Evolutionary conservation across 495 filamentous ascomycete genomes (phyloP).

Genomic region (Lineolata rhizophorae): DNA sequence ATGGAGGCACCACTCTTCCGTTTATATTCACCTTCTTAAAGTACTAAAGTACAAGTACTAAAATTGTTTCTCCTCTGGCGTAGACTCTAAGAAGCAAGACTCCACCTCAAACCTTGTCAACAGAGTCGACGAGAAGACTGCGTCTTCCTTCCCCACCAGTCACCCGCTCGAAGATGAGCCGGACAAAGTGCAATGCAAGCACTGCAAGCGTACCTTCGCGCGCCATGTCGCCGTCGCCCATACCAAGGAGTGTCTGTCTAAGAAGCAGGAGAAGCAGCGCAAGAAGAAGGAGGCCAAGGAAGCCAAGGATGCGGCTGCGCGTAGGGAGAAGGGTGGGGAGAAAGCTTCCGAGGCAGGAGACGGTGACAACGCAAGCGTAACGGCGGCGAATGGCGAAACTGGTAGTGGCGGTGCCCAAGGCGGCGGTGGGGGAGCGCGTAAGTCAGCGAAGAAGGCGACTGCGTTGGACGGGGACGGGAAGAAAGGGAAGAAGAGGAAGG

Average conservation of each 20-base stretch:
- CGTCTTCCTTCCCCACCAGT: slow-evolving; percentile 49
- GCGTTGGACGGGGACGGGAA: slow-evolving; percentile 34
- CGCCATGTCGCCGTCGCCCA: slow-evolving; percentile 15
- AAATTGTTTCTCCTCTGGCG: too few species aligned
- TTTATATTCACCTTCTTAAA: too few species aligned
- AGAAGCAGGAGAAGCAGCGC: slow-evolving; percentile 26
- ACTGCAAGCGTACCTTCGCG: slow-evolving; percentile 21
- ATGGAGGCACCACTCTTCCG: too few species aligned
- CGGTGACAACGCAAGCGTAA: slow-evolving; percentile 2
- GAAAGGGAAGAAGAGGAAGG: slow-evolving; percentile 86
- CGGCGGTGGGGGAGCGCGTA: slow-evolving; percentile 18
- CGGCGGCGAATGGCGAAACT: too few species aligned
- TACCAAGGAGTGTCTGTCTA: slow-evolving; percentile 19
- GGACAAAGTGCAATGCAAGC: slow-evolving; percentile 20
- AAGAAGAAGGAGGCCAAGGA: slow-evolving; percentile 27
- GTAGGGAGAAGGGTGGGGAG: slow-evolving; percentile 20
- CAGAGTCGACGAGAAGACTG: slow-evolving; percentile 43
- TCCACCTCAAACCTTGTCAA: slow-evolving; percentile 40
- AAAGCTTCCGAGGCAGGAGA: slow-evolving; percentile 8
- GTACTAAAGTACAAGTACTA: too few species aligned
- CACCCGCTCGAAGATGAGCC: slow-evolving; percentile 30
- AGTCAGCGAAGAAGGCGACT: slow-evolving; percentile 42
- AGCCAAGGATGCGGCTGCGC: slow-evolving; percentile 26
- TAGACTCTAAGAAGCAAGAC: background rate
- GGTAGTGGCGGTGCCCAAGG: too few species aligned